Evolutionary conservation across 768 basidiomycete genomes (phyloP).

Genomic region (Tremella fuciformis): DNA sequence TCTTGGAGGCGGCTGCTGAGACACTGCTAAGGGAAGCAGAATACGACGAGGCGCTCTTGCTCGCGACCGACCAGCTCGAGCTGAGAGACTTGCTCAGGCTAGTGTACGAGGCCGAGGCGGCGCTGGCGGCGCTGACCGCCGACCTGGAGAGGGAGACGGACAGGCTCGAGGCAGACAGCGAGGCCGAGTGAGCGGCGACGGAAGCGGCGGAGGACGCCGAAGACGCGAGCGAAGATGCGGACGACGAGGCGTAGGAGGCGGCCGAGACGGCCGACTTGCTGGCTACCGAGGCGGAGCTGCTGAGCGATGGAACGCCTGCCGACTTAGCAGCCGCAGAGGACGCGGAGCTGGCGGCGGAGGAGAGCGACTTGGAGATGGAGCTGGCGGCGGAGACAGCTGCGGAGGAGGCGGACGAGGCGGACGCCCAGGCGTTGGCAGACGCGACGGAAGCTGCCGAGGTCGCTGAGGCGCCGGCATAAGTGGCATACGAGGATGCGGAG

Average conservation of each 20-base stretch:
- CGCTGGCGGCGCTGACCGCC: slow-evolving; percentile 38
- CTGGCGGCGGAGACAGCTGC: slow-evolving; percentile 43
- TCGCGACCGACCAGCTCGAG: slow-evolving; percentile 33
- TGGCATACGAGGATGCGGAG: slow-evolving; percentile 41
- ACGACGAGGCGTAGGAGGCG: slow-evolving; percentile 44
- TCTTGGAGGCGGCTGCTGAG: slow-evolving; percentile 41
- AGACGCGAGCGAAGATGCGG: slow-evolving; percentile 47
- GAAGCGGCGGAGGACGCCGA: slow-evolving; percentile 46
- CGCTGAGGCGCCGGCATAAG: slow-evolving; percentile 43
- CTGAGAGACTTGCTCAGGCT: slow-evolving; percentile 35
- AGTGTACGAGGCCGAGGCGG: slow-evolving; percentile 32
- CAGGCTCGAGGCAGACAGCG: slow-evolving; percentile 41
- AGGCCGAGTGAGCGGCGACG: slow-evolving; percentile 39
- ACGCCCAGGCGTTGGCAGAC: slow-evolving; percentile 45
- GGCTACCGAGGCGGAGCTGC: slow-evolving; percentile 45
- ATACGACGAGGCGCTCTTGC: slow-evolving; percentile 40
- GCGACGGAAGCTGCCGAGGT: slow-evolving; percentile 47
- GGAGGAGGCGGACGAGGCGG: slow-evolving; percentile 46
- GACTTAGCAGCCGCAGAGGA: slow-evolving; percentile 46
- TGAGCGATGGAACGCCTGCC: slow-evolving; percentile 34
- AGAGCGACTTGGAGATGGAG: slow-evolving; percentile 43
- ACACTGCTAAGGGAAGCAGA: slow-evolving; percentile 43
- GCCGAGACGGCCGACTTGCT: slow-evolving; percentile 47
- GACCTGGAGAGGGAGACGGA: slow-evolving; percentile 38
- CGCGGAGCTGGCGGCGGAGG: slow-evolving; percentile 44